Percentiles rank a stretch among this genome's conserved stretches.
phyloP scores from a whole-genome alignment of 1,139 yeast species.

The Lodderomyces jiufengensis region DNA sequence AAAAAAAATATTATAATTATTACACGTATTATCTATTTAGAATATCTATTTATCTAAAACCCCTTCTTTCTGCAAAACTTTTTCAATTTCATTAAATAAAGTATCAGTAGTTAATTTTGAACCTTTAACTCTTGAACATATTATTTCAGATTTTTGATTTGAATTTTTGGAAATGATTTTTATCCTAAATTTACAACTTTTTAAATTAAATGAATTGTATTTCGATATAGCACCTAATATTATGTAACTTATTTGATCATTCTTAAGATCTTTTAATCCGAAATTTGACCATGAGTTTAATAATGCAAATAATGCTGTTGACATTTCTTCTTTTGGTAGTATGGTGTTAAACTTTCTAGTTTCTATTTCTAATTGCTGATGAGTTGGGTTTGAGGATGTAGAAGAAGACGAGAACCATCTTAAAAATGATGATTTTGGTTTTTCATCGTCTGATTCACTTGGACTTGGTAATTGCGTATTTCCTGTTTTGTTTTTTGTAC shows the following conservation, averaged over 20 bases:
- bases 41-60: conserved; percentile 30
- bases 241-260: conserved; percentile 40
- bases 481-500: conserved; percentile 36
- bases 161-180: conserved; percentile 40
- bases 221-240: conserved; percentile 61
- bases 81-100: conserved; percentile 45
- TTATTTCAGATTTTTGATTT: conserved; percentile 44
- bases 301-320: conserved; percentile 60
- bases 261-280: conserved; percentile 57
- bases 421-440: conserved; percentile 31
- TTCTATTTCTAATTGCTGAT: conserved; percentile 20
- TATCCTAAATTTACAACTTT: conserved; percentile 63
- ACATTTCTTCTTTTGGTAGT: conserved; percentile 54
- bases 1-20: no score
- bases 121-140: conserved; percentile 46
- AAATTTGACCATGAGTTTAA: conserved; percentile 67
- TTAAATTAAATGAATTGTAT: conserved; percentile 57
- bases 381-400: conserved; percentile 14
- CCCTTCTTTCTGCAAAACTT: conserved; percentile 45
- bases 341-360: conserved; percentile 41
- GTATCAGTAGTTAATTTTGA: conserved; percentile 41
- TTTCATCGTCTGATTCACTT: conserved; percentile 33
- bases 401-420: conserved; percentile 41
- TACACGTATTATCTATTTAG: no score
- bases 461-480: conserved; percentile 38